Base-by-base conservation (phyloP, 139 green algal genomes). In the Haematococcus lacustris region DNA sequence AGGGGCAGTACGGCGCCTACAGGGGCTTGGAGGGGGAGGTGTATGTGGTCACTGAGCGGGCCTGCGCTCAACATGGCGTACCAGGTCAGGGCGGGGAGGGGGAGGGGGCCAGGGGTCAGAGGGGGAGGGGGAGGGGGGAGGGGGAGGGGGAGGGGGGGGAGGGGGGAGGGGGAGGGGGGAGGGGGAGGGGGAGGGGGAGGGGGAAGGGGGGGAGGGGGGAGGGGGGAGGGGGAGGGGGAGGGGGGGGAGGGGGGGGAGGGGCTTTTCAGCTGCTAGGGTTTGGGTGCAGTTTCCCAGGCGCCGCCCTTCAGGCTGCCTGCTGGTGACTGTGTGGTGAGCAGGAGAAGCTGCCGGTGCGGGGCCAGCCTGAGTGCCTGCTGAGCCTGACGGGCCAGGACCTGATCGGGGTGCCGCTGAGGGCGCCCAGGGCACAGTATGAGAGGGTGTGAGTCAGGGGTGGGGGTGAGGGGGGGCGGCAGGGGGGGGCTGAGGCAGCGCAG, bases 1-100 rank as follows among this genome's bases (percentile, higher is more conserved):
- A 98, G 26, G 95, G 95, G 25, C 71, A 96, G 47, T 99, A 99
- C 70, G 95, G 89, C 40, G 94, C 91, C 0, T 97, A 87, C 86
- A 75, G 85, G 63, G 91, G 85, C 28, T 71, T 91, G 6, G 78
- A 93, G 51, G 79, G 79, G 7, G 93, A 97, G 70, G 76, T 98
- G 1, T 97, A 96, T 66, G 79, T 99, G 51, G 91, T 97, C 79
- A 86, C 84, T 33, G 73, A 92, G 33, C 85, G 92, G n/a, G 84
- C 94, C 0, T n/a, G 95, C 95, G 1, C 79, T 89, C 63, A 99
- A 98, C 85, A 73, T 98, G 71, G 85, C 87, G 0, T 99, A 91
- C 79, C 95, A 99, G 84, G 89, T 82, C 25, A 59, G 66, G 38
- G 9, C n/a, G n/a, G n/a, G n/a, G n/a, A n/a, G n/a, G n/a, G n/a